These are phyloP conservation scores for Colletotrichum cuscutae DNA, from an alignment of 2,329 filamentous ascomycete species.

Conservation along the genomic window DNA sequence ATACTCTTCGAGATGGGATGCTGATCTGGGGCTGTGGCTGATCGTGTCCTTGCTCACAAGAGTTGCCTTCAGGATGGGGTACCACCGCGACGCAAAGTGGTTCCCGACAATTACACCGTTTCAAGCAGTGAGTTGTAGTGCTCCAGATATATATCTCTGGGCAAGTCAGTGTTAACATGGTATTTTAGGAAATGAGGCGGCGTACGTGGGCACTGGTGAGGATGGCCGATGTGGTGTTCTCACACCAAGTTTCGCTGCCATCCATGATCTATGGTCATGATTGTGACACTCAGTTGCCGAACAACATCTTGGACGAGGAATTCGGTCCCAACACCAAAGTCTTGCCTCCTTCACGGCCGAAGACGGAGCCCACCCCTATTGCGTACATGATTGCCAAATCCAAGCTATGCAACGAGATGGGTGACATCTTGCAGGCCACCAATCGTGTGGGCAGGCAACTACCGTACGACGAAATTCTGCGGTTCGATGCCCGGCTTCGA, in stretches of 20 bases:
- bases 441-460: constrained; percentile 65
- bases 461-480: constrained; percentile 72
- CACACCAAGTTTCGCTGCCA: constrained; percentile 75
- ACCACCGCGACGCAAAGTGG: constrained; percentile 81
- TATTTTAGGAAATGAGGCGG: constrained; percentile 72
- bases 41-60: constrained; percentile 65
- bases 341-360: constrained; percentile 74
- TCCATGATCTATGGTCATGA: constrained; percentile 79
- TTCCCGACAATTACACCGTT: constrained; percentile 79
- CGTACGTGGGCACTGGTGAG: constrained; percentile 77
- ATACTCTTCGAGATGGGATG: constrained; percentile 77
- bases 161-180: constrained; percentile 9
- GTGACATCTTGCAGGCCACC: constrained; percentile 75
- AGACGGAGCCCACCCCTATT: constrained; percentile 78
- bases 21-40: constrained; percentile 74
- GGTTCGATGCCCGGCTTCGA: constrained; percentile 70
- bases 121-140: constrained; percentile 65
- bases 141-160: no score
- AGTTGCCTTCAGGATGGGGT: constrained; percentile 75
- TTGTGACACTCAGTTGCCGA: constrained; percentile 79
- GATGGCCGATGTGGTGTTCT: constrained; percentile 80
- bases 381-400: constrained; percentile 83
- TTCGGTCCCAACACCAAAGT: constrained; percentile 75
- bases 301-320: constrained; percentile 85
- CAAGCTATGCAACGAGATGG: constrained; percentile 74